phyloP scores from a whole-genome alignment of 148 eudicot species.

The Cornus suecica region DNA sequence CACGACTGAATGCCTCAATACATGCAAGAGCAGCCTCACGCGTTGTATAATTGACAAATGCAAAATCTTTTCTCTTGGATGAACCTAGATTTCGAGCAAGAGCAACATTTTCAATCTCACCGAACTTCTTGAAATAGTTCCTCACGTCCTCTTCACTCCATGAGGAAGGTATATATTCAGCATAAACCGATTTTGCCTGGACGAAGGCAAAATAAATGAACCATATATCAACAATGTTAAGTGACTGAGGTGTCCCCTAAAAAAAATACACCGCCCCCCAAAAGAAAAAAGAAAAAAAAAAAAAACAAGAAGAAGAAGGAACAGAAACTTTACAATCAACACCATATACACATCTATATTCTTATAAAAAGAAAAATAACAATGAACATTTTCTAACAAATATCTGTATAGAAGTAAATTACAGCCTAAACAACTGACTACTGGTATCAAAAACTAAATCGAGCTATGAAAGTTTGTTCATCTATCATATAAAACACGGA shows the following conservation, averaged over 20 bases:
- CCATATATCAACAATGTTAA: too few species aligned
- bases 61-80: conserved; percentile 58
- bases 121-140: conserved; percentile 48
- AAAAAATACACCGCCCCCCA: too few species aligned
- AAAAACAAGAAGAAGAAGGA: too few species aligned
- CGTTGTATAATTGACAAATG: conserved; percentile 51
- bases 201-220: conserved; percentile 5
- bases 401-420: neutral
- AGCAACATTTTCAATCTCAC: conserved; percentile 63
- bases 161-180: conserved; percentile 55
- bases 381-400: neutral
- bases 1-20: conserved; percentile 43
- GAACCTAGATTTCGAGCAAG: conserved; percentile 52
- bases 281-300: too few species aligned
- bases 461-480: neutral
- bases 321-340: too few species aligned
- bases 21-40: conserved; percentile 69
- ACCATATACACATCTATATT: too few species aligned
- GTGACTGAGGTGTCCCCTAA: too few species aligned
- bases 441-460: neutral
- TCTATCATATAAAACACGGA: neutral
- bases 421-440: neutral
- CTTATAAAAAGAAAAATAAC: too few species aligned
- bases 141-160: conserved; percentile 63
- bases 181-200: conserved; percentile 67